phyloP scores from a whole-genome alignment of 2,329 filamentous ascomycete genomes.

The Westerdykella sp. region DNA sequence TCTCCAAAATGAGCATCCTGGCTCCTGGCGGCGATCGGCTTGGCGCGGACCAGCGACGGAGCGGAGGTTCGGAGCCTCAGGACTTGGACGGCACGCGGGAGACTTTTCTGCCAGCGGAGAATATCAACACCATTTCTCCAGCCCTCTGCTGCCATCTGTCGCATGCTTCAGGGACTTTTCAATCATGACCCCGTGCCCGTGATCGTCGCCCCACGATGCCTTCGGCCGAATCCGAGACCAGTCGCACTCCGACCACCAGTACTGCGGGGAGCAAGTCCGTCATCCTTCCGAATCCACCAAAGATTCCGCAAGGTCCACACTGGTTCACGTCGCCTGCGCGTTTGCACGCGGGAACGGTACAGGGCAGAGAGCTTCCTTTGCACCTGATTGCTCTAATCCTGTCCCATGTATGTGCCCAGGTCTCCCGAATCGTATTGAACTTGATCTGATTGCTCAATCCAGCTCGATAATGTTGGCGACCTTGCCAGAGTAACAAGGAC shows the following conservation, averaged over 20 bases:
- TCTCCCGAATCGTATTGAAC: not conserved
- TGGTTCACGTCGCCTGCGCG: constrained; percentile 32
- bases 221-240: not conserved
- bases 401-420: constrained; percentile 42
- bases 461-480: constrained; percentile 54
- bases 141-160: no score
- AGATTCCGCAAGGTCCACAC: constrained; percentile 15
- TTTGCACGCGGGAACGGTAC: constrained; percentile 20
- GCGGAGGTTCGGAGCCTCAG: no score
- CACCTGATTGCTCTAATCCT: constrained; percentile 55
- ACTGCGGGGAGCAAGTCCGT: not conserved
- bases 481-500: constrained; percentile 55
- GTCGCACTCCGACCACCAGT: not conserved
- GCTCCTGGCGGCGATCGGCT: no score
- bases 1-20: no score
- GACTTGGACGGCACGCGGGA: no score
- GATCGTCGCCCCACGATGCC: not conserved
- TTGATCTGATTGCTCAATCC: constrained; percentile 7
- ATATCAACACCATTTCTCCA: no score
- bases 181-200: not conserved
- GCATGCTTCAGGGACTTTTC: no score
- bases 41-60: no score
- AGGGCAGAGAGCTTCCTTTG: constrained; percentile 46
- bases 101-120: no score
- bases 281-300: not conserved